Percentiles rank a stretch among this genome's conserved stretches.
Conservation (phyloP, 1,284 basidiomycete genomes). For the Cutaneotrichosporon arboriforme region DNA sequence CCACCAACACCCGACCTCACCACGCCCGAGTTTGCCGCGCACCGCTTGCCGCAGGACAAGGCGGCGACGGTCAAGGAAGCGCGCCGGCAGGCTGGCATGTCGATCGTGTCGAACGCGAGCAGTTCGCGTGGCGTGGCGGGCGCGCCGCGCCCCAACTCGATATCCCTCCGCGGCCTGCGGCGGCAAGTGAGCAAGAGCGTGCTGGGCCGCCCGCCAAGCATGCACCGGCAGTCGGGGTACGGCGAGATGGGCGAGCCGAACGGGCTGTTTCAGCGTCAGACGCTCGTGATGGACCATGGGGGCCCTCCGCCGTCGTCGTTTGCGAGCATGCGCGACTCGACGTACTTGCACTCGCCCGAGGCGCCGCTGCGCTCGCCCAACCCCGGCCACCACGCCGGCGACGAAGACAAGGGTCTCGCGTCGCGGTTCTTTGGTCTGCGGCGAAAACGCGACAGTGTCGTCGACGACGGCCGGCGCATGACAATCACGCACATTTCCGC, state of each 20-base stretch:
- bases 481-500: conserved; percentile 13
- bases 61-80: conserved; percentile 9
- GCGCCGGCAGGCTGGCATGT: not conserved
- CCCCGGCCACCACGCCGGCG: not conserved
- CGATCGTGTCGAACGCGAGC: not conserved
- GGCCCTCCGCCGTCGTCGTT: not conserved
- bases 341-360: not conserved
- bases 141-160: conserved; percentile 2
- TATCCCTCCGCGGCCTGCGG: conserved; percentile 9
- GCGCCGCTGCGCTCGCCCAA: not conserved
- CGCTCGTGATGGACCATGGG: not conserved
- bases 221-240: too few relatives aligned
- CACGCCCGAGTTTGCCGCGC: conserved; percentile 2
- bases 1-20: conserved; percentile 18
- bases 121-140: not conserved
- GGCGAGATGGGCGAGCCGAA: not conserved
- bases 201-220: not conserved
- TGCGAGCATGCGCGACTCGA: not conserved
- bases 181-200: conserved; percentile 2
- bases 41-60: conserved; percentile 6
- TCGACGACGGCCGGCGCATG: conserved; percentile 7
- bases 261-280: not conserved
- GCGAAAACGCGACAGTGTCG: conserved; percentile 1
- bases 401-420: not conserved
- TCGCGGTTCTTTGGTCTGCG: conserved; percentile 13